Evolutionary conservation across 352 stramenopile genomes (phyloP).

Genomic region (Stramenopiles sp.): DNA sequence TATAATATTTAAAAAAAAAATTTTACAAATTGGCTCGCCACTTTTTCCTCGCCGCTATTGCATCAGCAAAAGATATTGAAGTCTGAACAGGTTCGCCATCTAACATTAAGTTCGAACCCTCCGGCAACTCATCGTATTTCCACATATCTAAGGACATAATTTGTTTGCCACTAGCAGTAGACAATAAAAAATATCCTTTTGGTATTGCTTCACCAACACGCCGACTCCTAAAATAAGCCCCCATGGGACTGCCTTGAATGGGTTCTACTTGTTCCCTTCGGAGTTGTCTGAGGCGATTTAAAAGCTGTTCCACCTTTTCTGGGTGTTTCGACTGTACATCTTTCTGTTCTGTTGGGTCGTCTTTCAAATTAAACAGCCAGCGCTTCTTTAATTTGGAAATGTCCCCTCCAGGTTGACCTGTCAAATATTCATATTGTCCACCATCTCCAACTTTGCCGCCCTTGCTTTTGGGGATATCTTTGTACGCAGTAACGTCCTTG

Average conservation of each 20-base stretch:
- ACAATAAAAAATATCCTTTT: no score
- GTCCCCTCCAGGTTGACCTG: not conserved
- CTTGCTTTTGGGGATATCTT: not conserved
- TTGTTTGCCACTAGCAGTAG: no score
- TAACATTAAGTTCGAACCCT: no score
- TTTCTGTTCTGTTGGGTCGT: not conserved
- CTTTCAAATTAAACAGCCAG: not conserved
- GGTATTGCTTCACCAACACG: no score
- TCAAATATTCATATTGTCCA: not conserved
- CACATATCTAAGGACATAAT: no score
- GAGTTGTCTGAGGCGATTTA: not conserved
- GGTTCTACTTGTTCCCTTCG: not conserved
- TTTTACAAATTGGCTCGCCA: no score
- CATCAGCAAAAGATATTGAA: no score
- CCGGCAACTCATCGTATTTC: no score
- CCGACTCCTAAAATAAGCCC: not conserved
- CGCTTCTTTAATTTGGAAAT: not conserved
- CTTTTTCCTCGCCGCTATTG: no score
- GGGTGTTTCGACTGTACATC: not conserved
- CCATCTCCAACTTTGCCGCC: not conserved
- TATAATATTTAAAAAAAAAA: no score
- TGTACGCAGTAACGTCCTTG: not conserved
- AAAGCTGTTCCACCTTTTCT: not conserved
- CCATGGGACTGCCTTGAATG: not conserved
- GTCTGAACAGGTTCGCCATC: no score